These are phyloP conservation scores for Clathrospora elynae DNA, from an alignment of 2,329 filamentous ascomycete genomes.

Conservation along the genomic window DNA sequence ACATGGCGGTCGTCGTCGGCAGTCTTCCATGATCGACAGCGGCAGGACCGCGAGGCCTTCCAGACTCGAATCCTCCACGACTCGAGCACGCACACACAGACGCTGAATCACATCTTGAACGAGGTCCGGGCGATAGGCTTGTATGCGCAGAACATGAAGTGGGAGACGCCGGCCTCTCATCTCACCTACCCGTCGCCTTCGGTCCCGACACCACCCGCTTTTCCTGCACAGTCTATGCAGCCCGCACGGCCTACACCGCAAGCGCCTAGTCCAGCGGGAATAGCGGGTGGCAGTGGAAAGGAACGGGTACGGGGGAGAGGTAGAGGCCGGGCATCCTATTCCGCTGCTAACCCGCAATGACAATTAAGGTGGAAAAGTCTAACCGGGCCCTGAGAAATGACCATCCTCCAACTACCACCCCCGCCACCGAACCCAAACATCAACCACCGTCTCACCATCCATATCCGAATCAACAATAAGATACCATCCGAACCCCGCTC, in stretches of 20 bases:
- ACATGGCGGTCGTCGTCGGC: conserved; percentile 50
- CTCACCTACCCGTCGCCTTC: conserved; percentile 9
- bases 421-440: conserved; percentile 74
- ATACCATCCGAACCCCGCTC: conserved; percentile 73
- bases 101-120: conserved; percentile 33
- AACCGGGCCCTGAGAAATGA: too few relatives aligned
- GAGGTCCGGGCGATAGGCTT: conserved; percentile 35
- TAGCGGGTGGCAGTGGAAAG: not conserved
- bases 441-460: conserved; percentile 63
- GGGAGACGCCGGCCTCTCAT: conserved; percentile 29
- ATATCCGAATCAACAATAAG: conserved; percentile 69
- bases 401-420: conserved; percentile 61
- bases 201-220: conserved; percentile 14
- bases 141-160: conserved; percentile 36
- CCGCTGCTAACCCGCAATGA: not conserved
- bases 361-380: conserved; percentile 13
- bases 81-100: conserved; percentile 37
- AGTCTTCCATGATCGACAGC: conserved; percentile 47
- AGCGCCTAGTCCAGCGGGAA: not conserved
- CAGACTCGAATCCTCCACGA: conserved; percentile 43
- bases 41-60: conserved; percentile 44
- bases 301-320: not conserved
- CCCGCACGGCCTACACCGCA: conserved; percentile 5
- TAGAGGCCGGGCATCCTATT: not conserved
- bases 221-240: conserved; percentile 14